phyloP scores from a whole-genome alignment of 805 yeast genomes.

The Cyberlindnera mississippiensis region DNA sequence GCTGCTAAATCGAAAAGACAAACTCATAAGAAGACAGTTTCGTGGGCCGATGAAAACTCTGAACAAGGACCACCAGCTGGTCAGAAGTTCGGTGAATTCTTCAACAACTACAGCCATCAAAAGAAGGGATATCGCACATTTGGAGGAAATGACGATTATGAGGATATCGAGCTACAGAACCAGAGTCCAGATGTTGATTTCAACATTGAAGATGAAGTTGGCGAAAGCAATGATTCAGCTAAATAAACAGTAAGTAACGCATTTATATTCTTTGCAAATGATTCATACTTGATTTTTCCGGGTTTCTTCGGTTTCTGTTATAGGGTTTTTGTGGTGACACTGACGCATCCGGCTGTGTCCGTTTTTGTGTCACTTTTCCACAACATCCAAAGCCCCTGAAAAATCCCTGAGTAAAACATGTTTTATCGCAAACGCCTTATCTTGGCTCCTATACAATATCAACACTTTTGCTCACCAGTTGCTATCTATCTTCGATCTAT shows the following conservation, averaged over 20 bases:
- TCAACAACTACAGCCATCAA: constrained; percentile 17
- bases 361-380: no score
- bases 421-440: no score
- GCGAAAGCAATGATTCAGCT: background rate
- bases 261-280: background rate
- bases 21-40: constrained; percentile 29
- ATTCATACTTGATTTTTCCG: no score
- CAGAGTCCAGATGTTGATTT: constrained; percentile 22
- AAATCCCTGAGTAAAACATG: no score
- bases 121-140: constrained; percentile 17
- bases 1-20: constrained; percentile 10
- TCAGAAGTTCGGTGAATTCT: constrained; percentile 18
- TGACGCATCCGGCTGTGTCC: no score
- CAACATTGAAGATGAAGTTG: constrained; percentile 17
- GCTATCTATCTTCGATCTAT: no score
- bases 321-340: no score
- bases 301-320: no score
- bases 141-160: constrained; percentile 12
- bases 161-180: constrained; percentile 21
- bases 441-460: no score
- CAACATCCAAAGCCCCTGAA: no score
- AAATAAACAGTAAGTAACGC: background rate
- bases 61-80: constrained; percentile 18
- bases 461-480: no score
- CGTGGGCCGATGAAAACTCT: constrained; percentile 35